phyloP scores from a whole-genome alignment of 805 yeast genomes.

The Isabelozyma pseudorhagii region DNA sequence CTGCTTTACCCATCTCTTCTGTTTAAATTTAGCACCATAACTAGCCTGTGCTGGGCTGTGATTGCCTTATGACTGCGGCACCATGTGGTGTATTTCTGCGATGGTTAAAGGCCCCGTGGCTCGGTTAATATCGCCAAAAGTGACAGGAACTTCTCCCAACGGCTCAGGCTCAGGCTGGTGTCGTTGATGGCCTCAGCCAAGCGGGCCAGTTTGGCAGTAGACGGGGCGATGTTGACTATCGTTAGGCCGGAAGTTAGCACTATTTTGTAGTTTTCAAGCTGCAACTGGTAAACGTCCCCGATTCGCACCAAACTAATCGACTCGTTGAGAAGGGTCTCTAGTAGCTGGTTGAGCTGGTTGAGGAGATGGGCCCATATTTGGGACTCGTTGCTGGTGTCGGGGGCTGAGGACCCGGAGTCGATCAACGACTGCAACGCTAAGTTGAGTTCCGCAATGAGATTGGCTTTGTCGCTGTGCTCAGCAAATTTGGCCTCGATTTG shows the following conservation, averaged over 20 bases:
- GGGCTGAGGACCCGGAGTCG: background rate
- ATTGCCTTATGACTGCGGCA: background rate
- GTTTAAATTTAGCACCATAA: background rate
- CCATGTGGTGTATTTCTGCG: no score
- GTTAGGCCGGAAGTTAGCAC: background rate
- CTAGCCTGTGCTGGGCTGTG: background rate
- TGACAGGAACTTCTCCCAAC: background rate
- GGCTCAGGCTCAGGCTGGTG: background rate
- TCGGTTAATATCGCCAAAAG: background rate
- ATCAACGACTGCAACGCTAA: background rate
- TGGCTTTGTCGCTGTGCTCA: background rate
- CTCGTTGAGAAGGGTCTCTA: background rate
- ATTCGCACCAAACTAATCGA: background rate
- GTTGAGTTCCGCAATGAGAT: background rate
- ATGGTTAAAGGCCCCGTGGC: background rate
- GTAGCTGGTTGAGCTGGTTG: background rate
- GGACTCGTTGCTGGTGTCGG: background rate
- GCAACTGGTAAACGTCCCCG: background rate
- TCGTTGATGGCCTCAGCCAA: background rate
- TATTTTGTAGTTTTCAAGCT: background rate
- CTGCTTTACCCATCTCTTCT: no score
- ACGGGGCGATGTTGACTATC: background rate
- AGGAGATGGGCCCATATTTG: background rate
- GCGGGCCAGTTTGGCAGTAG: background rate
- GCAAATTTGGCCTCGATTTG: background rate